Conservation (phyloP, 108 stramenopile genomes). For the Thalassiosira profunda region DNA sequence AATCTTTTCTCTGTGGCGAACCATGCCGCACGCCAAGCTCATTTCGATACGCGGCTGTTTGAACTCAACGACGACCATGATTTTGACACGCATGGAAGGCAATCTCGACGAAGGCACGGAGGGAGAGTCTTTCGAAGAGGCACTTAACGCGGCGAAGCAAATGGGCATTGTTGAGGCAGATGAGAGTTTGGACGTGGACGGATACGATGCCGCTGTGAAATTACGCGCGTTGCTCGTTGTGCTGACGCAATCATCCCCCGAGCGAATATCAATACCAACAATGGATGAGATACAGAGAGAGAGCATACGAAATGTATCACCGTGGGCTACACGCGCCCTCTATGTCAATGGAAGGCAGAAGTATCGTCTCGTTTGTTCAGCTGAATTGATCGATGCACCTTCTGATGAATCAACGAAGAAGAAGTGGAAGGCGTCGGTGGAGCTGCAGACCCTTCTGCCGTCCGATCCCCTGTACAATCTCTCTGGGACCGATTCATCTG, state of each 20-base stretch:
- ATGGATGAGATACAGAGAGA: slow-evolving; percentile 35
- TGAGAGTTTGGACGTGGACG: slow-evolving; percentile 44
- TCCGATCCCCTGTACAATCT: slow-evolving; percentile 38
- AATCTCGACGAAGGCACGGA: neutral
- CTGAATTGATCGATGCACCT: slow-evolving; percentile 6
- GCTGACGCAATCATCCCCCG: slow-evolving; percentile 6
- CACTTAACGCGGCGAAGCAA: slow-evolving; percentile 18
- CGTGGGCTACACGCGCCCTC: slow-evolving; percentile 10
- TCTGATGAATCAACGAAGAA: neutral
- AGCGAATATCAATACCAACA: slow-evolving; percentile 5
- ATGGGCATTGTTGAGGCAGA: slow-evolving; percentile 44
- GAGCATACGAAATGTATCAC: slow-evolving; percentile 19
- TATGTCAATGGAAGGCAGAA: slow-evolving; percentile 23
- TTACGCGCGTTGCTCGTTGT: slow-evolving; percentile 39
- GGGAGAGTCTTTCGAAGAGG: slow-evolving; percentile 25
- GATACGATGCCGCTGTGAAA: slow-evolving; percentile 44
- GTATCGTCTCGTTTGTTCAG: slow-evolving; percentile 29
- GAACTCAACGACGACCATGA: slow-evolving; percentile 36
- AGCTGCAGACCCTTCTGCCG: slow-evolving; percentile 7
- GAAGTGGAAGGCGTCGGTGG: slow-evolving; percentile 27
- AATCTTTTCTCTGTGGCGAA: slow-evolving; percentile 28
- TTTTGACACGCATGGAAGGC: slow-evolving; percentile 32
- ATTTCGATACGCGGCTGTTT: slow-evolving; percentile 24
- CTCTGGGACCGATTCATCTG: slow-evolving; percentile 14
- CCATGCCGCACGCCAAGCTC: slow-evolving; percentile 9